phyloP scores from a whole-genome alignment of 2,329 filamentous ascomycete genomes.

The Ambrosiella beaveri region DNA sequence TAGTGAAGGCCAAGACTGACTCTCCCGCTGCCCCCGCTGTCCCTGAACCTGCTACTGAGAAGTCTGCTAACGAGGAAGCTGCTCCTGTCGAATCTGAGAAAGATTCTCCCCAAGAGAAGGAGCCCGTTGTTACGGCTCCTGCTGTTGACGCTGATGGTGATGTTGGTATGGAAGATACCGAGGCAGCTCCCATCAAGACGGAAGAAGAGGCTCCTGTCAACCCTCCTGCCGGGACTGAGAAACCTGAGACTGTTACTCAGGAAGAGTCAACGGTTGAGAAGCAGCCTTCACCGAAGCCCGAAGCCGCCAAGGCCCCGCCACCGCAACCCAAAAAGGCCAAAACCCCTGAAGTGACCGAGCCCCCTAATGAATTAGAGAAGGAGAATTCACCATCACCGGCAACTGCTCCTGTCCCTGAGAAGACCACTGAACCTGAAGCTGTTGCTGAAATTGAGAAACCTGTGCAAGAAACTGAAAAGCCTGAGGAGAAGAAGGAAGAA shows the following conservation, averaged over 20 bases:
- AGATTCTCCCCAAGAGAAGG: no score
- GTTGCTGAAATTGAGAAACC: neutral
- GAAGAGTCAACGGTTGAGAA: neutral
- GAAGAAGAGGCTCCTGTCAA: conserved; percentile 3
- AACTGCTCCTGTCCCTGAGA: neutral
- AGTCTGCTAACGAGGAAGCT: conserved; percentile 12
- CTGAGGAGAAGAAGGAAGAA: neutral
- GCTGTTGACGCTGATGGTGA: conserved; percentile 9
- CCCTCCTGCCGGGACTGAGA: neutral
- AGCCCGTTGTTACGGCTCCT: neutral
- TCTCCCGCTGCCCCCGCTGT: conserved; percentile 17
- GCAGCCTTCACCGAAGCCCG: neutral
- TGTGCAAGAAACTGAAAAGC: neutral
- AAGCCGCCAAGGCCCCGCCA: neutral
- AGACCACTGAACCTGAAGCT: neutral
- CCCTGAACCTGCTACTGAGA: neutral
- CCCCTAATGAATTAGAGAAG: neutral
- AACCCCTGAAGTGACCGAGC: neutral
- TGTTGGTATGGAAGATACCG: conserved; percentile 10
- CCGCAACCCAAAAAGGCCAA: neutral
- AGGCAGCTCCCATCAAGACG: conserved; percentile 5
- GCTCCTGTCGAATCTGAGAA: conserved; percentile 12
- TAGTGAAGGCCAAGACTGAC: conserved; percentile 12
- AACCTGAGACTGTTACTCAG: neutral
- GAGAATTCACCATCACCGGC: neutral